These are phyloP conservation scores for Chlorella variabilis DNA, from an alignment of 163 green algal species.

Conservation along the genomic window DNA sequence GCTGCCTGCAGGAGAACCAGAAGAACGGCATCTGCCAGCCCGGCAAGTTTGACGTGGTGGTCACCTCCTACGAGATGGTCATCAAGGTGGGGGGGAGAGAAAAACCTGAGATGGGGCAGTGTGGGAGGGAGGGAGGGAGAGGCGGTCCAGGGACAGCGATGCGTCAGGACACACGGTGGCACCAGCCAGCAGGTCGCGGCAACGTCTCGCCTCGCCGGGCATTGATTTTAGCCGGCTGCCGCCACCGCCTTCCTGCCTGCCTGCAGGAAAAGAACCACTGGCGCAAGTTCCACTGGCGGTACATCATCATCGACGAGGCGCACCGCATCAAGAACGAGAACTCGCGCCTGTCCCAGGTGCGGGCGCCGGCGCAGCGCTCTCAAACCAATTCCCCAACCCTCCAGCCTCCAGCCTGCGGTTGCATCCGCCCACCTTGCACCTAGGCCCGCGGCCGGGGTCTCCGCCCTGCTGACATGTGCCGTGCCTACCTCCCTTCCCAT, in stretches of 20 bases:
- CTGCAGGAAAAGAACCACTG: constrained; percentile 93
- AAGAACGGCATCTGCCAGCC: constrained; percentile 68
- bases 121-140: too few species aligned
- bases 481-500: not conserved
- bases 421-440: not conserved
- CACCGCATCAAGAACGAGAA: constrained; percentile 99
- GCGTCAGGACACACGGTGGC: too few species aligned
- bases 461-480: not conserved
- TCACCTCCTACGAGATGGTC: constrained; percentile 99
- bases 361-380: not conserved
- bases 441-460: too few species aligned
- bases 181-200: too few species aligned
- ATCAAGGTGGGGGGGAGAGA: constrained; percentile 84
- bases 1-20: constrained; percentile 60
- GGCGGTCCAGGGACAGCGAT: too few species aligned
- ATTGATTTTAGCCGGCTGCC: too few species aligned
- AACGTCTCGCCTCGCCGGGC: too few species aligned
- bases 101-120: not conserved
- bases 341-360: constrained; percentile 84
- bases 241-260: too few species aligned
- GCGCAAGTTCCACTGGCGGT: constrained; percentile 96
- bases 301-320: constrained; percentile 99
- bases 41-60: constrained; percentile 95
- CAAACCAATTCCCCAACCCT: too few species aligned
- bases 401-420: too few species aligned